These are phyloP conservation scores for Salix arbutifolia DNA, from an alignment of 345 rosid genomes.

Conservation along the genomic window DNA sequence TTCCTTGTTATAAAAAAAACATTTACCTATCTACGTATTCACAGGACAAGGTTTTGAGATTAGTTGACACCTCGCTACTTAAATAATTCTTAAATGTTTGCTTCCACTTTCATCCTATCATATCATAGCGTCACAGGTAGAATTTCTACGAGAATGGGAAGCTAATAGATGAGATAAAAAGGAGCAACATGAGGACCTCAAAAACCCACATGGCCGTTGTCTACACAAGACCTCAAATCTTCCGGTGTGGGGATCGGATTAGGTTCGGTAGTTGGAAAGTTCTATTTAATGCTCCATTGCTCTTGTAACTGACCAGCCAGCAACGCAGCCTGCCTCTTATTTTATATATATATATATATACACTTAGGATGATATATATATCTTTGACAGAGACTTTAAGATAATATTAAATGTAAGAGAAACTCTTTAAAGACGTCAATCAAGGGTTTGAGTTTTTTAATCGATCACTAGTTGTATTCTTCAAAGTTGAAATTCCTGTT, in stretches of 20 bases:
- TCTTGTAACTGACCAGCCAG: constrained; percentile 6
- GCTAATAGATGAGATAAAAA: neutral
- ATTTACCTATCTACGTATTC: neutral
- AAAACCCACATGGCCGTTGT: constrained; percentile 31
- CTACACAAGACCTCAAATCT: constrained; percentile 18
- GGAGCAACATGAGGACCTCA: neutral
- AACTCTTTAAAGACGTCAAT: too few species aligned
- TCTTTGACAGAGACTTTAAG: too few species aligned
- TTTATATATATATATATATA: too few species aligned
- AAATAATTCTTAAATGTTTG: neutral
- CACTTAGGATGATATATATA: too few species aligned
- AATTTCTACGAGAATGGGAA: neutral
- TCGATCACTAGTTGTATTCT: too few species aligned
- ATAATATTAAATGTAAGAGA: too few species aligned
- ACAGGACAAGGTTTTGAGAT: neutral
- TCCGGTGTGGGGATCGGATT: constrained; percentile 20
- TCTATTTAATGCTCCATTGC: constrained; percentile 14
- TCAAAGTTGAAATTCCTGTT: too few species aligned
- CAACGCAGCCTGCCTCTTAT: neutral
- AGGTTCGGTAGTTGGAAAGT: constrained; percentile 38
- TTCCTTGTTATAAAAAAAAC: neutral
- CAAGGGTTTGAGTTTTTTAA: too few species aligned
- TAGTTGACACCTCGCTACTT: neutral
- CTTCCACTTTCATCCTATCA: neutral
- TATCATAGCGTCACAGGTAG: neutral